phyloP scores from a whole-genome alignment of 306 rosid species.

The Malus asiatica region DNA sequence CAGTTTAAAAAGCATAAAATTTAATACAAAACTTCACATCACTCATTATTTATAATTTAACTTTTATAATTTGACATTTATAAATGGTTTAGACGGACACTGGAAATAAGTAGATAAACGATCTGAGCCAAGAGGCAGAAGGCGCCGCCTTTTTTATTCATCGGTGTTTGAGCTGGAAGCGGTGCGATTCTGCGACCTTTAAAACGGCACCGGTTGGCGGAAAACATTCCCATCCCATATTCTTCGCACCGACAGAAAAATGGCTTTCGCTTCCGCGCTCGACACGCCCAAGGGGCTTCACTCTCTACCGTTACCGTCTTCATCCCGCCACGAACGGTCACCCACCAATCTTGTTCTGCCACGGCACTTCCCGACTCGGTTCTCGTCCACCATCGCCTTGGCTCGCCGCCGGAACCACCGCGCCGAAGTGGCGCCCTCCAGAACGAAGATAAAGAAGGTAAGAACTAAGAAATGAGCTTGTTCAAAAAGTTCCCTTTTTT shows the following conservation, averaged over 20 bases:
- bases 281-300: conserved; percentile 28
- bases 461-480: neutral
- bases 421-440: conserved; percentile 25
- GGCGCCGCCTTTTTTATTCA: neutral
- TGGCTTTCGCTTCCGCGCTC: conserved; percentile 33
- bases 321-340: conserved; percentile 10
- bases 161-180: neutral
- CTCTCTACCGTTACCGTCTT: conserved; percentile 21
- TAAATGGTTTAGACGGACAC: neutral
- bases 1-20: no score
- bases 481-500: neutral
- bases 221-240: neutral
- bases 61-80: no score
- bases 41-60: no score
- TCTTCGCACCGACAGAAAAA: neutral
- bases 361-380: conserved; percentile 39
- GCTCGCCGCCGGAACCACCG: conserved; percentile 35
- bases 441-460: conserved; percentile 53
- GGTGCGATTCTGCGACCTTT: neutral
- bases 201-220: neutral
- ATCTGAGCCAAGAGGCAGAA: neutral
- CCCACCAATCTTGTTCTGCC: conserved; percentile 18
- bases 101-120: neutral
- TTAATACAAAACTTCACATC: no score
- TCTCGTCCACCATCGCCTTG: conserved; percentile 18